Base-by-base conservation (phyloP, 2,329 filamentous ascomycete species). In the Myriosclerotinia scirpicola region DNA sequence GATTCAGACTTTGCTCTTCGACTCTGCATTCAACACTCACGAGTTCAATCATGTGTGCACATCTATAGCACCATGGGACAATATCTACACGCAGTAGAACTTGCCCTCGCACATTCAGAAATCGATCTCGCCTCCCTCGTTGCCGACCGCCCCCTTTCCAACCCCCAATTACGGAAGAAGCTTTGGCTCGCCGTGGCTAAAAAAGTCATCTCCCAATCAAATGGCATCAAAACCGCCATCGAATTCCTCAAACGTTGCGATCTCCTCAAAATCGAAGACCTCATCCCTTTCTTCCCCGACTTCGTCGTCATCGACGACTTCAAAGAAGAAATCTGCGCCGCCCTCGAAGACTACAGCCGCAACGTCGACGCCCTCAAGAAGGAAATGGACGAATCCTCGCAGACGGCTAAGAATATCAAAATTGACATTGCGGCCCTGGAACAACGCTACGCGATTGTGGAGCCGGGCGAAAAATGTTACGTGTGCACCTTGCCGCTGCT, bases 241-340 rank as follows among this genome's bases (percentile, higher is more conserved):
- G 92, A 96, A 69, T 97, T 99, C 75, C 84, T 98, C 15, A 92
- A 92, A 72, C 89, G 92, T 12, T 97, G 94, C 77, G 93, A 97
- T 68, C 83, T 98, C 15, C 85, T 99, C 59, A 90, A 90, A 70
- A 99, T 99, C 70, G 95, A 99, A 79, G 95, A 99, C 75, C 80
- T 99, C 40, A 98, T 99, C 52, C 95, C 95, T 0, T 97, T 99
- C 81, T 99, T 99, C 80, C 95, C 95, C 0, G 95, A 99, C 77
- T 99, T 99, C 76, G 93, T 98, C 34, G 91, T 98, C 62, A 98
- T 99, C 69, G 95, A 99, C 76, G 95, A 98, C 78, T 99, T 99
- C 84, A 97, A 98, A 76, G 93, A 98, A 70, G 95, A 99, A 77
- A 98, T 99, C 48, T 99, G 95, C 79, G 83, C 87, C 0, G 95